Conservation (phyloP, 768 basidiomycete species). For the Lyophyllum shimeji region DNA sequence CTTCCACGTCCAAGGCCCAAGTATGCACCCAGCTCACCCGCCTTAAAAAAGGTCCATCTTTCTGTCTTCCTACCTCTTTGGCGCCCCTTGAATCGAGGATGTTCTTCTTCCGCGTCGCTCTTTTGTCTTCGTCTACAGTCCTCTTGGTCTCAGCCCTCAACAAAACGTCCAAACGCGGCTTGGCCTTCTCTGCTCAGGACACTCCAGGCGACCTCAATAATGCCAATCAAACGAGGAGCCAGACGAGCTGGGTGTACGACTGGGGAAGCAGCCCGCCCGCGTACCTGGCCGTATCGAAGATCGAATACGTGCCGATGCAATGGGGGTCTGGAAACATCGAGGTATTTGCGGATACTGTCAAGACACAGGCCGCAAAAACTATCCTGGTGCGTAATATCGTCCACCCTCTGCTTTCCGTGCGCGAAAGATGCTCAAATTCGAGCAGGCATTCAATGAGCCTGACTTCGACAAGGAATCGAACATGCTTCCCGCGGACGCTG, state of each 20-base stretch:
- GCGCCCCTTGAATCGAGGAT: constrained; percentile 20
- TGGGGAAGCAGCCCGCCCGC: constrained; percentile 49
- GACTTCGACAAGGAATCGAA: constrained; percentile 53
- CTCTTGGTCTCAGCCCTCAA: constrained; percentile 16
- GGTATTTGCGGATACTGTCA: constrained; percentile 35
- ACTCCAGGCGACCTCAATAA: constrained; percentile 42
- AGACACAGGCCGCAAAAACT: constrained; percentile 45
- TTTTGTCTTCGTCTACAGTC: constrained; percentile 30
- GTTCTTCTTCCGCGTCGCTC: constrained; percentile 22
- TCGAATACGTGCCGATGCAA: constrained; percentile 54
- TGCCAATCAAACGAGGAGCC: constrained; percentile 43
- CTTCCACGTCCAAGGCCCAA: constrained; percentile 17
- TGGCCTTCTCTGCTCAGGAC: constrained; percentile 40
- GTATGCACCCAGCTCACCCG: not conserved
- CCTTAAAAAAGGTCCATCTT: constrained; percentile 13
- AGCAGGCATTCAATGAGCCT: constrained; percentile 46
- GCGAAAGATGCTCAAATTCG: constrained; percentile 40
- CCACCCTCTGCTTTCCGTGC: not conserved
- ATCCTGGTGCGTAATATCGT: constrained; percentile 39
- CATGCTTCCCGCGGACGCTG: constrained; percentile 42
- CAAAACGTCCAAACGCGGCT: constrained; percentile 47
- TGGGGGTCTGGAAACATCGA: constrained; percentile 45
- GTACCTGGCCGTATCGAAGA: constrained; percentile 40
- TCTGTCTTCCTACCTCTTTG: constrained; percentile 1
- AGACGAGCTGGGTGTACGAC: constrained; percentile 51